Evolutionary conservation across 1,284 basidiomycete genomes (phyloP).

Genomic region (Hemileia vastatrix): DNA sequence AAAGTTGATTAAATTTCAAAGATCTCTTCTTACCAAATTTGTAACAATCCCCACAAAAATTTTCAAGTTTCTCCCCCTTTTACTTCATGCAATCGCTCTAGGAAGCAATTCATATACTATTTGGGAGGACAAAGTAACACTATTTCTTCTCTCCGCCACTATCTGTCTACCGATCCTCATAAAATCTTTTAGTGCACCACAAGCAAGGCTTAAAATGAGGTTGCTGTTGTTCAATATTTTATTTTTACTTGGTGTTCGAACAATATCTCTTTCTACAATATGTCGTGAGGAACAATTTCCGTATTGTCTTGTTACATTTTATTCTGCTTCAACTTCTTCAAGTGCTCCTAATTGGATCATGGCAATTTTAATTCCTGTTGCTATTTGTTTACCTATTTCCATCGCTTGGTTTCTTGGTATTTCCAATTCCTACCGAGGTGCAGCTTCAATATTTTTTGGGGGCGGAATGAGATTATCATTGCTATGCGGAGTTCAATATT

Average conservation of each 20-base stretch:
- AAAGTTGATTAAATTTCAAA: too few relatives aligned
- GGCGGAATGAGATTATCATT: conserved; percentile 55
- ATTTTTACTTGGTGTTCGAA: conserved; percentile 60
- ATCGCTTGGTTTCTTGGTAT: conserved; percentile 56
- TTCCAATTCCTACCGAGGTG: conserved; percentile 63
- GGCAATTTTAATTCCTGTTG: conserved; percentile 52
- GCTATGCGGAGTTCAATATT: conserved; percentile 56
- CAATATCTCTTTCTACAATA: conserved; percentile 66
- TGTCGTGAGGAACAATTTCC: conserved; percentile 93
- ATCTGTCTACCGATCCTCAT: conserved; percentile 52
- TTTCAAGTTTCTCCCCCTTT: conserved; percentile 1
- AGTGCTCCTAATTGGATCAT: conserved; percentile 56
- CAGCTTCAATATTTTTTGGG: conserved; percentile 58
- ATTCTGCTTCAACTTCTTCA: conserved; percentile 59
- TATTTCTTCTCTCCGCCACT: conserved; percentile 59
- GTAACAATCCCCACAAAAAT: too few relatives aligned
- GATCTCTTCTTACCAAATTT: too few relatives aligned
- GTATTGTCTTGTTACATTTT: conserved; percentile 75
- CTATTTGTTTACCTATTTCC: conserved; percentile 54
- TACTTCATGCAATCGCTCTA: conserved; percentile 2
- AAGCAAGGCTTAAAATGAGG: conserved; percentile 59
- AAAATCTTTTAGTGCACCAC: conserved; percentile 53
- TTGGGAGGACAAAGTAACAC: conserved; percentile 80
- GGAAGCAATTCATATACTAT: conserved; percentile 75
- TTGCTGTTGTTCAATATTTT: conserved; percentile 61